Base-by-base conservation (phyloP, 352 stramenopile species). In the Globisporangium carolinianum region DNA sequence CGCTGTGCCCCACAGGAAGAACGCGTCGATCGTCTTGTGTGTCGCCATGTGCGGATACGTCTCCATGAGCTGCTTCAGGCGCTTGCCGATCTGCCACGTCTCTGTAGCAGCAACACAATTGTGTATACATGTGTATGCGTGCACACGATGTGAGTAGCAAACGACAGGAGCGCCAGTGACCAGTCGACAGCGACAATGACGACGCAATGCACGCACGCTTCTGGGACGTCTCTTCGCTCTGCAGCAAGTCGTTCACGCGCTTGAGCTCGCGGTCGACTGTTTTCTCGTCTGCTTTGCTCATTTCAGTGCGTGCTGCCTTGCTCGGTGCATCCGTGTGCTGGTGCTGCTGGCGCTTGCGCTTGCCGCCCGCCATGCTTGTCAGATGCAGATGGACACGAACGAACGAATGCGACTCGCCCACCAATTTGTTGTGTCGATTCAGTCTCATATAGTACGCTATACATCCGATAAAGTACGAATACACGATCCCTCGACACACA, bases 61-160 rank as follows among this genome's bases (percentile, higher is more conserved):
- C 55, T 94, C 83, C 59, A 94, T 72, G 49, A 91, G 65, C 59
- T 75, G 79, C 66, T 94, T 94, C 46, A 94, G 67, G 6, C 83
- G 74, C 64, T 94, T 94, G 49, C 83, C 81, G 60, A 94, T 89
- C 69, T 89, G 79, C 81, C 83, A 94, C 11, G 81, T 91, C 53
- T 94, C 83, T 89, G 60, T 42, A 53, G 24, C 24, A 32, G 24
- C 24, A 32, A 32, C 24, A 32, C 24, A 32, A 2, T 32, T 32
- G 24, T 32, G 24, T 32, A 32, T 35, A 56, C 46, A 70, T 15
- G n/a, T 56, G 38, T 14, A 14, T 54, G 17, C 49, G 55, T 55
- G 17, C 32, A 57, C 4, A 32, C 4, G 3, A 15, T 15, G 42
- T 47, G 8, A 47, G 42, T n/a, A 15, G 11, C 5, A 5, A 15